These are phyloP conservation scores for Taphrina populina DNA, from an alignment of 1,139 yeast genomes.

Conservation along the genomic window DNA sequence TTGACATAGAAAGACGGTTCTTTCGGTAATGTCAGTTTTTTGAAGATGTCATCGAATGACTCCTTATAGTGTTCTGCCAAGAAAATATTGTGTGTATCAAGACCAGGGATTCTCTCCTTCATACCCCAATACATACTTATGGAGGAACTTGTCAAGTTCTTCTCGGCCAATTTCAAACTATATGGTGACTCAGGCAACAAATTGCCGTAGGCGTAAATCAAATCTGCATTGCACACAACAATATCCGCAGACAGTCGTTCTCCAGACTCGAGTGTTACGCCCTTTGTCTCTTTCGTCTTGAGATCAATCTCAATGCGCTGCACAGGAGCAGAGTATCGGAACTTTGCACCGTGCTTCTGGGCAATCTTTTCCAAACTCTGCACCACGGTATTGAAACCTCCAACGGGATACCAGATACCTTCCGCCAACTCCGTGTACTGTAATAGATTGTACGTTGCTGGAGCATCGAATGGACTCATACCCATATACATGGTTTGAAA, in stretches of 20 bases:
- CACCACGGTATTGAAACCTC: constrained; percentile 32
- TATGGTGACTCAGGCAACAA: constrained; percentile 28
- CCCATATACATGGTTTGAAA: constrained; percentile 35
- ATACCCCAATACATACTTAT: constrained; percentile 33
- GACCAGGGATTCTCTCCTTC: constrained; percentile 28
- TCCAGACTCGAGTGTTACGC: constrained; percentile 32
- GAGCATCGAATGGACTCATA: constrained; percentile 34
- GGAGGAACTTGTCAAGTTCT: constrained; percentile 29
- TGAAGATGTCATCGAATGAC: constrained; percentile 34
- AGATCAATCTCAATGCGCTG: constrained; percentile 21
- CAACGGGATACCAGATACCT: constrained; percentile 34
- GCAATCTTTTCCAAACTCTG: constrained; percentile 32
- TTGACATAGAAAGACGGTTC: constrained; percentile 33
- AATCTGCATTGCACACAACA: constrained; percentile 33
- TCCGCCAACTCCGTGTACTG: constrained; percentile 34
- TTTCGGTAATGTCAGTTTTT: constrained; percentile 16
- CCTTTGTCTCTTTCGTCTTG: constrained; percentile 28
- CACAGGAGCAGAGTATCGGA: constrained; percentile 27
- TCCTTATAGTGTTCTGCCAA: constrained; percentile 34
- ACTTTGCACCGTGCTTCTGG: constrained; percentile 29
- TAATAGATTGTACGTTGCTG: constrained; percentile 33
- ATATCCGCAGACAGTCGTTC: constrained; percentile 26
- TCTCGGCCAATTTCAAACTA: constrained; percentile 18
- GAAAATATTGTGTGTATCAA: constrained; percentile 34
- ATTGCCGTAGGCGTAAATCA: constrained; percentile 28